Evolutionary conservation across 2,329 filamentous ascomycete species (phyloP), one percentile per base, ranked within the genome.

Genomic region (Sporothrix pallida): DNA sequence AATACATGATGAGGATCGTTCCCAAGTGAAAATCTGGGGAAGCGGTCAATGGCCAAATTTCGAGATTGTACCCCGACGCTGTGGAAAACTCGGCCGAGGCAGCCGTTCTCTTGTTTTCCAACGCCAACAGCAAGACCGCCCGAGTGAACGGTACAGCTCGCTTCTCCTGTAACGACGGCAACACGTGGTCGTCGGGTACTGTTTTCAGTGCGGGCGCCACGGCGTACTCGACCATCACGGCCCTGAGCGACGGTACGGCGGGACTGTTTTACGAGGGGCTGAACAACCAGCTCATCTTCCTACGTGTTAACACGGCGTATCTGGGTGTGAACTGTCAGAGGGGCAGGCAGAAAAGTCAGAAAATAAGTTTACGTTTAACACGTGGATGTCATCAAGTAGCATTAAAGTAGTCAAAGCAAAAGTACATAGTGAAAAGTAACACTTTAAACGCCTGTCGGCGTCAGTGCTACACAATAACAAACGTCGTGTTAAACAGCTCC

Each of bases 391-490:
- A n/a, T n/a, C n/a, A n/a, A n/a, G n/a, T n/a, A n/a, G n/a, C n/a
- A n/a, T n/a, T n/a, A n/a, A n/a, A n/a, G n/a, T n/a, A n/a, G n/a
- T n/a, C n/a, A n/a, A n/a, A n/a, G n/a, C n/a, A n/a, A n/a, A n/a
- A n/a, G n/a, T n/a, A n/a, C n/a, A n/a, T n/a, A n/a, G n/a, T n/a
- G n/a, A n/a, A n/a, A n/a, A n/a, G n/a, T n/a, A n/a, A n/a, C n/a
- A n/a, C n/a, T n/a, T n/a, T n/a, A n/a, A n/a, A n/a, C n/a, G n/a
- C n/a, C n/a, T 50, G 73, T 70, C 15, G 73, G 63, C 42, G 72
- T 74, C 73, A 70, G 31, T 31, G 31, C 58, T 37, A 62, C 3
- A 62, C 58, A 42, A 62, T 62, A 1, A 26, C 58, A 62, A 62
- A 62, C 15, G 58, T 62, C 26, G 58, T 62, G 26, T 62, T 62